A percentile compares a stretch with the other conserved stretches of the same genome.
These are phyloP conservation scores for Phlyctochytrium bullatum DNA, from an alignment of 192 early-diverging fungal species.

Conservation along the genomic window DNA sequence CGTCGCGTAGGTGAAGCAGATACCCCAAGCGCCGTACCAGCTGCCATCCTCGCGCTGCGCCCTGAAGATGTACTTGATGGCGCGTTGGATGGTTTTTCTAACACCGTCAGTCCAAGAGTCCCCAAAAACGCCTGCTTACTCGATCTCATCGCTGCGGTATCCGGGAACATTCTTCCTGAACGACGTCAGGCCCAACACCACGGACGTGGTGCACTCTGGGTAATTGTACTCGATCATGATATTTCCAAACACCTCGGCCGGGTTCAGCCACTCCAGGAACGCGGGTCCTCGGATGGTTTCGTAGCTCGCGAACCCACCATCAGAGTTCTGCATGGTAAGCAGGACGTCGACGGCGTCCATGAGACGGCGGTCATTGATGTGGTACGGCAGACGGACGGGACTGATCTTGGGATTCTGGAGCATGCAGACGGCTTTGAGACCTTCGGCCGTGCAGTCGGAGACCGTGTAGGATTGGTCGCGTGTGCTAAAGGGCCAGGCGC, in stretches of 20 bases:
- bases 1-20: slow-evolving; percentile 95
- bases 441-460: slow-evolving; percentile 93
- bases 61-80: slow-evolving; percentile 71
- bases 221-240: slow-evolving; percentile 58
- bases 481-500: slow-evolving; percentile 97
- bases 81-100: slow-evolving; percentile 43
- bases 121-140: slow-evolving; percentile 36
- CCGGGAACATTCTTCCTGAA: slow-evolving; percentile 76
- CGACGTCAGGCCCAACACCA: slow-evolving; percentile 75
- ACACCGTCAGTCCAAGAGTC: neutral
- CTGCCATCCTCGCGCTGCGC: slow-evolving; percentile 78
- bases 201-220: slow-evolving; percentile 95
- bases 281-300: slow-evolving; percentile 77
- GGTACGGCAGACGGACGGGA: slow-evolving; percentile 8
- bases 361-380: slow-evolving; percentile 68
- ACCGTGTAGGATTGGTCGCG: slow-evolving; percentile 93
- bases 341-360: slow-evolving; percentile 87
- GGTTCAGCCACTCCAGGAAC: slow-evolving; percentile 86
- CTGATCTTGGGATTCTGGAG: slow-evolving; percentile 7
- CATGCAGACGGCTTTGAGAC: slow-evolving; percentile 67
- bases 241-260: slow-evolving; percentile 96
- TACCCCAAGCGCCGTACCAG: slow-evolving; percentile 96
- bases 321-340: slow-evolving; percentile 86
- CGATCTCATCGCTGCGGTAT: slow-evolving; percentile 79
- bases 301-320: slow-evolving; percentile 92